These are phyloP conservation scores for Arabidopsis arenosa DNA, from an alignment of 345 rosid genomes.

Conservation along the genomic window DNA sequence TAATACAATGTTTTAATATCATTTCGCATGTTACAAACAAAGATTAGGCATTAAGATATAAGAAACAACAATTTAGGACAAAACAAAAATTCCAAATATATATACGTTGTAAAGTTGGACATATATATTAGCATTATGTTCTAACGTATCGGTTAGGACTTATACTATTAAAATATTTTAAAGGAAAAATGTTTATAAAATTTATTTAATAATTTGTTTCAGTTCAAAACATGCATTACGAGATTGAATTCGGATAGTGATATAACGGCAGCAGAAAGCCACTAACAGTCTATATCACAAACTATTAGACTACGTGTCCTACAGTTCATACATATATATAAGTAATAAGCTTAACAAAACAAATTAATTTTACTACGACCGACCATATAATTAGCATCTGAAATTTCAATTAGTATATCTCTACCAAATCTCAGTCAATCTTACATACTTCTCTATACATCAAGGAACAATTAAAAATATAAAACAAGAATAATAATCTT, in stretches of 20 bases:
- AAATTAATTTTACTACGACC: not conserved
- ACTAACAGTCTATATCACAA: not conserved
- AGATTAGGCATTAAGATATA: slow-evolving; percentile 22
- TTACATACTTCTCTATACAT: slow-evolving; percentile 6
- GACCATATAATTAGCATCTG: not conserved
- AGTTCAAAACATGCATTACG: too few relatives aligned
- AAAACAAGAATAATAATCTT: not conserved
- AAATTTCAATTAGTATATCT: not conserved
- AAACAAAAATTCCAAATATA: not conserved
- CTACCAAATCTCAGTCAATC: slow-evolving; percentile 31
- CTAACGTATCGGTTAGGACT: not conserved
- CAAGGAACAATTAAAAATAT: not conserved
- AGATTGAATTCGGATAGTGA: too few relatives aligned
- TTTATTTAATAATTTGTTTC: too few relatives aligned
- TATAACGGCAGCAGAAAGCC: too few relatives aligned
- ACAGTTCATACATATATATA: not conserved
- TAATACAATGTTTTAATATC: slow-evolving; percentile 8
- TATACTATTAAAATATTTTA: too few relatives aligned
- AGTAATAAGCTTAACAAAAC: not conserved
- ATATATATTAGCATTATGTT: not conserved
- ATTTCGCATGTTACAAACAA: slow-evolving; percentile 15
- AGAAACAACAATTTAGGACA: slow-evolving; percentile 37
- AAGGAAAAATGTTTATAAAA: too few relatives aligned
- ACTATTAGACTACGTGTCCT: not conserved
- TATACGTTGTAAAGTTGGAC: slow-evolving; percentile 20